Evolutionary conservation across 2,329 filamentous ascomycete species (phyloP), one percentile per base, ranked within the genome.

Genomic region (Talaromyces sp.): DNA sequence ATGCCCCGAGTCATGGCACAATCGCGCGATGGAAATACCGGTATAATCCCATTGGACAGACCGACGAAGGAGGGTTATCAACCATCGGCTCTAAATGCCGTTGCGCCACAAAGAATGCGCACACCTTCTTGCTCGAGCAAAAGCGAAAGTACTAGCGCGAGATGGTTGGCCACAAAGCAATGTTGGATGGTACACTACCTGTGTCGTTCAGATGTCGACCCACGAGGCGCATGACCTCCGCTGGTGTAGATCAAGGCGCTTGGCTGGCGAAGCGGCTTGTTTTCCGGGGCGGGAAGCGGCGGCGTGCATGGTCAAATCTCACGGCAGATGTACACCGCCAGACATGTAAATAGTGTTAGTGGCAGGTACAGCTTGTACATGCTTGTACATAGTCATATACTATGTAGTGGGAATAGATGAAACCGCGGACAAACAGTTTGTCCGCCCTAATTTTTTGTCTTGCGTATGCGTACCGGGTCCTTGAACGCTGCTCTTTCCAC

Each of bases 261-360:
- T 57, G 55, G 32, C 59, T 38, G 41, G 51, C 41, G 55, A 57
- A 58, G 38, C 50, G 59, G 59, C 50, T 57, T 61, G 46, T 29
- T 41, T 53, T 21, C 50, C 55, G 38, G 51, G 29, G 48, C 19
- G 43, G 48, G 53, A 41, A 38, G 53, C 21, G 27, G 53, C 26
- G 24, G 19, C 48, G 27, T 52, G 48, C 48, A 52, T 52, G 14
- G 51, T 21, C 24, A 14, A 27, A 24, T 17, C 29, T n/a, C 2
- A 21, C 31, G 51, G 51, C 31, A 29, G 26, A 53, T 53, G 26
- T 53, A 19, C 26, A 53, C 17, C 17, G 21, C 43, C 19, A 46
- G 43, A 46, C 17, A 29, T 32, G 21, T 46, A 46, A 11, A 46
- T 46, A 46, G 38, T 21, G 41, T n/a, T 46, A 21, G 41, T 46